phyloP scores from a whole-genome alignment of 495 filamentous ascomycete genomes.

The Sphaerosporella brunnea region DNA sequence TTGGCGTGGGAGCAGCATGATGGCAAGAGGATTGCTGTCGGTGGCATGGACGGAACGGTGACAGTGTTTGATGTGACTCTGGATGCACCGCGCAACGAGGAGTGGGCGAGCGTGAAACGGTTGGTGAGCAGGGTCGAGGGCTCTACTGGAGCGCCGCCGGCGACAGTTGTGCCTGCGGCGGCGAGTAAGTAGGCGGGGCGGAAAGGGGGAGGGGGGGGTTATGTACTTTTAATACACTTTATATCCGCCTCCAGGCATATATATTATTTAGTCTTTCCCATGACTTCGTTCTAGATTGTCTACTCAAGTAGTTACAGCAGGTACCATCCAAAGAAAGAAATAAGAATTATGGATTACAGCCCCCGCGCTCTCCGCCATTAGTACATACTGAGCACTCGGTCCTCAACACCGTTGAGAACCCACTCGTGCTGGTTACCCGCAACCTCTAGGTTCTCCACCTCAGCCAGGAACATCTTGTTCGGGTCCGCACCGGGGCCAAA shows the following conservation, averaged over 20 bases:
- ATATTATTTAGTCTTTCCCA: too few species aligned
- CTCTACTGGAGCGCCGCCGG: background rate
- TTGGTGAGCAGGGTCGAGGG: constrained; percentile 50
- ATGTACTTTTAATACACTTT: too few species aligned
- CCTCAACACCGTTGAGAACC: constrained; percentile 70
- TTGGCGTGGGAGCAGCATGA: constrained; percentile 82
- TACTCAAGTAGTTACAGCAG: too few species aligned
- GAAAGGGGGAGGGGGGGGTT: too few species aligned
- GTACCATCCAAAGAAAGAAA: too few species aligned
- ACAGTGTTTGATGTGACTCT: constrained; percentile 87
- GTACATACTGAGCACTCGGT: constrained; percentile 43
- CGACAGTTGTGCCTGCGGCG: background rate
- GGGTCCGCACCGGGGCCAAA: constrained; percentile 91
- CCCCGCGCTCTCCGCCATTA: too few species aligned
- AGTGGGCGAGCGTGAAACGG: constrained; percentile 82
- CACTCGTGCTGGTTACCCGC: constrained; percentile 62
- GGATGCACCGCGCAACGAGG: constrained; percentile 64
- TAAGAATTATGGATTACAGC: too few species aligned
- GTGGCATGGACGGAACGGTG: constrained; percentile 74
- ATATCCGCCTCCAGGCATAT: too few species aligned
- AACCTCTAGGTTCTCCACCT: constrained; percentile 90
- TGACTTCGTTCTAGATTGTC: too few species aligned
- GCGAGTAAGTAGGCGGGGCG: background rate
- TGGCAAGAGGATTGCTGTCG: constrained; percentile 68
- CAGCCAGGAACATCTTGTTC: constrained; percentile 75